Conservation (phyloP, 495 filamentous ascomycete species). For the Hypoxylon subgilvum region DNA sequence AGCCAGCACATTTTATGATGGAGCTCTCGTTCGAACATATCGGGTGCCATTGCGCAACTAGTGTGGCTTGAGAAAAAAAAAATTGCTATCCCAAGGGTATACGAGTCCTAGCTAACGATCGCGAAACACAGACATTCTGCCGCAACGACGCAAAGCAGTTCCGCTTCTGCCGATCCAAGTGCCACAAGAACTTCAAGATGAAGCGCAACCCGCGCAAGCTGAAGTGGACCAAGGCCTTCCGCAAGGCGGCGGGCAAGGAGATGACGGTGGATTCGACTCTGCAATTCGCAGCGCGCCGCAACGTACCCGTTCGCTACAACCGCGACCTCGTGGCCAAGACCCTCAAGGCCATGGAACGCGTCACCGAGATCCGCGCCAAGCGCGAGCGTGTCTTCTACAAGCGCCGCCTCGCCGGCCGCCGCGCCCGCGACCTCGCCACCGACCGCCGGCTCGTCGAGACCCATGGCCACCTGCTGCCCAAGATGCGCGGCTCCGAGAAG, state of each 20-base stretch:
- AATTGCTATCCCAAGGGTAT: too few species aligned
- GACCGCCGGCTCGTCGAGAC: conserved; percentile 87
- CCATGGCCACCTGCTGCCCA: conserved; percentile 85
- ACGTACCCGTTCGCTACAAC: conserved; percentile 94
- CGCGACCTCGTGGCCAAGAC: conserved; percentile 86
- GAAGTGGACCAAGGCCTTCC: conserved; percentile 71
- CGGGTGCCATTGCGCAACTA: too few species aligned
- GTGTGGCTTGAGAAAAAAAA: too few species aligned
- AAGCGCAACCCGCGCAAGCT: conserved; percentile 82
- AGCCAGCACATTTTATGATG: too few species aligned
- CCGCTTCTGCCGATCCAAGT: conserved; percentile 67
- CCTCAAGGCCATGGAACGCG: conserved; percentile 87
- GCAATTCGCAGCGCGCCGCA: conserved; percentile 87
- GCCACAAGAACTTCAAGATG: conserved; percentile 99
- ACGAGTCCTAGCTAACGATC: neutral
- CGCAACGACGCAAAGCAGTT: conserved; percentile 49
- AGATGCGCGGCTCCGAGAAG: conserved; percentile 63
- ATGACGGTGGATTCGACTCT: conserved; percentile 91
- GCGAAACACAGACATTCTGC: conserved; percentile 47
- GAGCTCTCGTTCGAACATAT: too few species aligned
- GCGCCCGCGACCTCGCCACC: conserved; percentile 74
- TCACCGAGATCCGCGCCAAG: conserved; percentile 81
- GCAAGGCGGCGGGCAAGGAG: conserved; percentile 56
- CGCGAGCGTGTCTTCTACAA: conserved; percentile 91
- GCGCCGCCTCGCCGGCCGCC: conserved; percentile 87